Conservation (phyloP, 345 rosid genomes). For the Erucastrum elatum region DNA sequence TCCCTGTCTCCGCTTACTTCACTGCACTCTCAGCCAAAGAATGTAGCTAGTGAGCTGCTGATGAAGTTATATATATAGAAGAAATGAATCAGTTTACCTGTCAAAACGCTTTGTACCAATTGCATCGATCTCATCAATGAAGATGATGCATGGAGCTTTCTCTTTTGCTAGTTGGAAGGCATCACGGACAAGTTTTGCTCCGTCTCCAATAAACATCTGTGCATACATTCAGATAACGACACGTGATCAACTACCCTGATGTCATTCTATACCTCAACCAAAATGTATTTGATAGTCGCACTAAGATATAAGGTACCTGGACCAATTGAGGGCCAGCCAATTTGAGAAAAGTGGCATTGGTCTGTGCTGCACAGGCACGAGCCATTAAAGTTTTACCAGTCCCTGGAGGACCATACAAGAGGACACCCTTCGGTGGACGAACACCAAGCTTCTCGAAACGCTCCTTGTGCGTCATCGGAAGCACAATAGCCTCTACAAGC, state of each 20-base stretch:
- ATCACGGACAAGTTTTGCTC: conserved; percentile 99
- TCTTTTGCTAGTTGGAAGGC: conserved; percentile 99
- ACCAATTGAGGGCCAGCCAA: conserved; percentile 98
- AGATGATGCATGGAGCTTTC: conserved; percentile 98
- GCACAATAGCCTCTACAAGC: conserved; percentile 96
- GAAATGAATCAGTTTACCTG: conserved; percentile 50
- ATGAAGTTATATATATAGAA: neutral
- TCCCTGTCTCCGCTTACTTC: conserved; percentile 99
- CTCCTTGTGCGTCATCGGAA: conserved; percentile 98
- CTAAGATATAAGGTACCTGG: conserved; percentile 52
- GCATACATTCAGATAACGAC: conserved; percentile 1
- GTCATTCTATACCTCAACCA: no score
- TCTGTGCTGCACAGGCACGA: conserved; percentile 99
- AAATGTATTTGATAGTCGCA: neutral
- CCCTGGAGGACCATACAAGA: conserved; percentile 98
- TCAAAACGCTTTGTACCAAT: conserved; percentile 98
- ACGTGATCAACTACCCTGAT: no score
- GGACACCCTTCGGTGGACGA: conserved; percentile 99
- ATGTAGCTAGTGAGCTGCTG: conserved; percentile 9
- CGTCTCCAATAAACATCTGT: conserved; percentile 99
- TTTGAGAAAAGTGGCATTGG: conserved; percentile 96
- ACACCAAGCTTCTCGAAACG: conserved; percentile 88
- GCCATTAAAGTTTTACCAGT: conserved; percentile 99
- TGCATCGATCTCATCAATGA: conserved; percentile 98
- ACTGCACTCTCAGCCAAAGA: conserved; percentile 52